phyloP scores from a whole-genome alignment of 2,329 filamentous ascomycete species.

The Lachnellula willkommii region DNA sequence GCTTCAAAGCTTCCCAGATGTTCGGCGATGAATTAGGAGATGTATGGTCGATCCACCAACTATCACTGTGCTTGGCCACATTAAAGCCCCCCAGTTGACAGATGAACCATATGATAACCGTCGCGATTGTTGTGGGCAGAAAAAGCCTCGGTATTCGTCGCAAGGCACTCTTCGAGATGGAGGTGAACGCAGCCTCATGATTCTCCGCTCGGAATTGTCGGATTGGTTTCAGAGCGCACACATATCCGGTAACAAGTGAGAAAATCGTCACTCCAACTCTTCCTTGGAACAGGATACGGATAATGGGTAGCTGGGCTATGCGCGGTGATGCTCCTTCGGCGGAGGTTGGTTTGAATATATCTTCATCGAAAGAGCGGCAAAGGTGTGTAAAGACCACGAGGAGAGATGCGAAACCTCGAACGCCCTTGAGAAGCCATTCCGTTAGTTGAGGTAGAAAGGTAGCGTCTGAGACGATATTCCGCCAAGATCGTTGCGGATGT shows the following conservation, averaged over 20 bases:
- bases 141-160: slow-evolving; percentile 53
- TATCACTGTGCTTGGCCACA: slow-evolving; percentile 51
- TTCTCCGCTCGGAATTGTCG: slow-evolving; percentile 49
- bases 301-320: slow-evolving; percentile 52
- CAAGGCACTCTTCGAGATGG: slow-evolving; percentile 53
- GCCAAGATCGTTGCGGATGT: background rate
- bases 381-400: slow-evolving; percentile 52
- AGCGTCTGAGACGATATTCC: background rate
- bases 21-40: slow-evolving; percentile 39
- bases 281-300: slow-evolving; percentile 55
- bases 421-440: slow-evolving; percentile 38
- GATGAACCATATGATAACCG: slow-evolving; percentile 49
- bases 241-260: slow-evolving; percentile 59
- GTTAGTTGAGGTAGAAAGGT: slow-evolving; percentile 5
- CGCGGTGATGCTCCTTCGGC: slow-evolving; percentile 41
- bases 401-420: slow-evolving; percentile 50
- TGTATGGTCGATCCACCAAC: slow-evolving; percentile 52
- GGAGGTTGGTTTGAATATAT: slow-evolving; percentile 44
- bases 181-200: slow-evolving; percentile 46
- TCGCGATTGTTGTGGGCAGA: slow-evolving; percentile 51
- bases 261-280: slow-evolving; percentile 63
- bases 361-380: slow-evolving; percentile 45
- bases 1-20: slow-evolving; percentile 39
- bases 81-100: slow-evolving; percentile 53
- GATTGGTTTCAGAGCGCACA: slow-evolving; percentile 58